Evolutionary conservation across 805 yeast genomes (phyloP), one percentile per base, ranked within the genome.

Genomic region (Lachancea nothofagi): DNA sequence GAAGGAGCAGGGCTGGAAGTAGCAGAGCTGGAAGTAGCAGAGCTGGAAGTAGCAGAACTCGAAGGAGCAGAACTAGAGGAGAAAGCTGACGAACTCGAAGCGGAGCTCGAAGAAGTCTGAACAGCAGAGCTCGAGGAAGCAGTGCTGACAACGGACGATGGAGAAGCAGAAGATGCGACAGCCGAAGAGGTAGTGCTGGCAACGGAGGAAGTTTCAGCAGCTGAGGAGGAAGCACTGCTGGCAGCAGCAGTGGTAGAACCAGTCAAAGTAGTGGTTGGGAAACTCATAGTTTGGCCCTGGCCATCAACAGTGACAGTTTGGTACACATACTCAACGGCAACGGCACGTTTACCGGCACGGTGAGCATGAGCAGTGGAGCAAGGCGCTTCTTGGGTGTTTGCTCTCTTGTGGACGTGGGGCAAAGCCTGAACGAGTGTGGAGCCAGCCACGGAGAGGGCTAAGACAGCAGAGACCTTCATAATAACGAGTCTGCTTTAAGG

Each of bases 221-320:
- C 14, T 15, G 36, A 15, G 32, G 38, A 7, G 12, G 31, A 25
- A 14, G 40, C 19, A 23, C 27, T 12, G 6, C 42, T 5, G 13
- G 44, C 17, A 2, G 38, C 26, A 17, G 37, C 15, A 17, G 43
- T 18, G 24, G 55, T 22, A 20, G 48, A n/a, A 14, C 57, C 40
- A 29, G 55, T 35, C 19, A 49, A 30, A 17, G 59, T 43, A 29
- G 55, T 48, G 33, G 56, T 52, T 10, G 59, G 57, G 9, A 62
- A 45, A 25, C 66, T 51, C 43, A 74, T 54, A 34, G 77, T 69
- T 42, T 62, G 51, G 45, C 77, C 77, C n/a, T 65, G 57, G 34
- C 63, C 70, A 45, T 72, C 69, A 37, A 74, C 79, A 19, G 75
- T 68, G 37, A 75, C 72, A 23, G 79, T 74, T 50, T 75, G 74